Evolutionary conservation across 768 basidiomycete genomes (phyloP), one percentile per base, ranked within the genome.

Genomic region (Suillus spraguei): DNA sequence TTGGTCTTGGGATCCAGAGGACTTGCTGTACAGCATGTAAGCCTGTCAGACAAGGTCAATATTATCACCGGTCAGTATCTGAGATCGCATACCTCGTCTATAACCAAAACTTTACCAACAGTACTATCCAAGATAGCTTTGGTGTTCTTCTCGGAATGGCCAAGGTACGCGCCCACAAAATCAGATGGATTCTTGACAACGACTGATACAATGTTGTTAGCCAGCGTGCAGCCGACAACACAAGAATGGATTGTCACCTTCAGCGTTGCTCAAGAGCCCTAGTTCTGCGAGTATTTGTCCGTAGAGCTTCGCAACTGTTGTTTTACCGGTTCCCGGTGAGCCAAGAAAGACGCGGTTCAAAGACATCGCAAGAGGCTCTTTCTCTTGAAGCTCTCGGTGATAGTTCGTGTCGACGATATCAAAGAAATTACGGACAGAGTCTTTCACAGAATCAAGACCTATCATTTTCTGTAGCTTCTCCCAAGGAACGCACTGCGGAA

Each of bases 251-350:
- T 32, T 2, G 76, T 66, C 62, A 87, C 89, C 88, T 84, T 91
- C 89, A 10, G 87, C 87, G 47, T 87, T 89, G 70, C 86, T 88
- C n/a, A 91, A 69, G n/a, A 91, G 69, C 5, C 83, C 82, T 1
- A 91, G 70, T 56, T 89, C 87, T 0, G 78, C 82, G 14, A 91
- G 71, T 53, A 89, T 85, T 62, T 82, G 81, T 0, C 89, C 89
- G 65, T 90, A 91, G 5, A 88, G 69, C 67, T 83, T 85, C 0
- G 86, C 88, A 0, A 91, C 88, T 0, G 86, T 86, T 1, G 89
- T 91, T 70, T 90, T 91, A 0, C 89, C 89, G 0, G 89, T 89
- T 3, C 89, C 89, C 7, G 89, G 89, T 13, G 84, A 83, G 1
- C 89, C 89, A 35, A 88, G 68, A 73, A 90, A 89, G 0, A 87